Evolutionary conservation across 495 filamentous ascomycete genomes (phyloP).

Genomic region (Podospora pseudoanserina): DNA sequence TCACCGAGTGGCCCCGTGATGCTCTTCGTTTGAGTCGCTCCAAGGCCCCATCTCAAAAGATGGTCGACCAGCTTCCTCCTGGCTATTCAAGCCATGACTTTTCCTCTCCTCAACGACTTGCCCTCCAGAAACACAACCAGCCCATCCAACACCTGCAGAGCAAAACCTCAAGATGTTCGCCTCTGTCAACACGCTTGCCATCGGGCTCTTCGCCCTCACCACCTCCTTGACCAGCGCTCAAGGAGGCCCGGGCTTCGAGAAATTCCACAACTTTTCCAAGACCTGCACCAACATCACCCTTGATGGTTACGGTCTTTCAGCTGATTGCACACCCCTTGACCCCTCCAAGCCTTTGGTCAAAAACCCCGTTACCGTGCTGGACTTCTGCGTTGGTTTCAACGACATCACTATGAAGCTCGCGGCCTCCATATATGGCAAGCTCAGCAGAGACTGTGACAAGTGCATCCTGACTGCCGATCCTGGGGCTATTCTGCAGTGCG

Average conservation of each 20-base stretch:
- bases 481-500: conserved; percentile 10
- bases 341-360: not conserved
- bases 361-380: conserved; percentile 20
- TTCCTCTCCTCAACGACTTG: not conserved
- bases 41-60: not conserved
- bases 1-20: not conserved
- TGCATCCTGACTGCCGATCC: conserved; percentile 8
- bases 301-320: conserved; percentile 11
- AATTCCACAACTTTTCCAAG: conserved; percentile 12
- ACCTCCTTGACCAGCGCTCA: not conserved
- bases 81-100: not conserved
- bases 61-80: not conserved
- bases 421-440: conserved; percentile 17
- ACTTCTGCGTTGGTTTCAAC: conserved; percentile 14
- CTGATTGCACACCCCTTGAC: conserved; percentile 10
- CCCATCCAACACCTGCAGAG: not conserved
- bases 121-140: not conserved
- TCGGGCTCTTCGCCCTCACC: not conserved
- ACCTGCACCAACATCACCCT: conserved; percentile 22
- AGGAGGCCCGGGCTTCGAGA: not conserved
- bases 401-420: too few relatives aligned
- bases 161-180: not conserved
- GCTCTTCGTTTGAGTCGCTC: not conserved
- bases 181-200: not conserved
- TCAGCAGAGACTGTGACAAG: conserved; percentile 23